phyloP scores from a whole-genome alignment of 2,329 filamentous ascomycete species.

The Xylaria sp. region DNA sequence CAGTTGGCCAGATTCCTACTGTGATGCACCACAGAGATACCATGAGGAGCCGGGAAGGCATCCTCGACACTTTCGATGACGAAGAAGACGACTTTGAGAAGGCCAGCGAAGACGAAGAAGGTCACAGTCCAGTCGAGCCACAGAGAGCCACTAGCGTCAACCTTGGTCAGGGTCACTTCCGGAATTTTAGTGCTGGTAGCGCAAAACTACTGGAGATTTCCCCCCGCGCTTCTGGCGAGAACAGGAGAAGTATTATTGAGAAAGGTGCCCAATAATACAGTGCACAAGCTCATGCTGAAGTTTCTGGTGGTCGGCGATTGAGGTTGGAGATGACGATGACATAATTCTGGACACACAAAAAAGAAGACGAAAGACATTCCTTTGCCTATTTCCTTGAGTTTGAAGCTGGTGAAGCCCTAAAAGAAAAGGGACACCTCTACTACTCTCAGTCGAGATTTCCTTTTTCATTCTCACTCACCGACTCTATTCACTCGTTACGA shows the following conservation, averaged over 20 bases:
- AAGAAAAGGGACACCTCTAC: conserved; percentile 8
- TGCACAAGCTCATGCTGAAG: conserved; percentile 5
- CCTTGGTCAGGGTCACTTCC: conserved; percentile 64
- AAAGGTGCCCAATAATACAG: conserved; percentile 30
- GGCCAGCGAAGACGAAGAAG: conserved; percentile 35
- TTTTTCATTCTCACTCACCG: conserved; percentile 27
- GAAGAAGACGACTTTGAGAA: conserved; percentile 39
- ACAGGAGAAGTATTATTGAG: conserved; percentile 42
- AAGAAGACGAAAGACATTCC: conserved; percentile 31
- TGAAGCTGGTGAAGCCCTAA: conserved; percentile 3
- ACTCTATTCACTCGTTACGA: conserved; percentile 38
- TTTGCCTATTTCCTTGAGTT: conserved; percentile 30
- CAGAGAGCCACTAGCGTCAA: conserved; percentile 74
- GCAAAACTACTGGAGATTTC: conserved; percentile 73
- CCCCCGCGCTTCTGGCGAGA: conserved; percentile 57
- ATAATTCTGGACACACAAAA: conserved; percentile 24
- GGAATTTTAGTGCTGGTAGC: conserved; percentile 77
- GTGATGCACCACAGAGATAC: conserved; percentile 51
- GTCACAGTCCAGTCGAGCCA: conserved; percentile 40
- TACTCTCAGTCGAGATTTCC: conserved; percentile 31
- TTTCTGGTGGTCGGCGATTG: conserved; percentile 12
- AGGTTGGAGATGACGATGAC: conserved; percentile 10
- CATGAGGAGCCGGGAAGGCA: conserved; percentile 56
- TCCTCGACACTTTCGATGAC: conserved; percentile 47
- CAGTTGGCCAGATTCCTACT: conserved; percentile 52